These are phyloP conservation scores for Picea mariana DNA, from an alignment of 83 land plant species.

Conservation along the genomic window DNA sequence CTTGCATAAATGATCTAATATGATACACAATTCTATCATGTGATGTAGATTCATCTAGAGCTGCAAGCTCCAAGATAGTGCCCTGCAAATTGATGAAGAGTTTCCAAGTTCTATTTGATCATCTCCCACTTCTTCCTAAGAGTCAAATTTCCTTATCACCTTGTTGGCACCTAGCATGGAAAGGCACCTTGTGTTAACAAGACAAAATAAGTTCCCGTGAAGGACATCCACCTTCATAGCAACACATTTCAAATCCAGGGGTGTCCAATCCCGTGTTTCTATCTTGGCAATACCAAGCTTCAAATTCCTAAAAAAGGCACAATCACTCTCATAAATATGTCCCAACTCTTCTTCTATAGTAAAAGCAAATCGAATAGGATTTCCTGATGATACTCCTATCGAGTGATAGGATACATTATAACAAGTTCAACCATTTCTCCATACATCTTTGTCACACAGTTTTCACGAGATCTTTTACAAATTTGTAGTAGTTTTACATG, in stretches of 20 bases:
- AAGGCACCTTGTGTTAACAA: conserved; percentile 14
- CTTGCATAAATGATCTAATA: too few relatives aligned
- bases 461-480: conserved; percentile 31
- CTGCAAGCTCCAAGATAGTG: conserved; percentile 25
- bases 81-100: conserved; percentile 15
- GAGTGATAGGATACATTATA: conserved; percentile 32
- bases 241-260: conserved; percentile 28
- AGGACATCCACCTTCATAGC: conserved; percentile 26
- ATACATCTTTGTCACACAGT: conserved; percentile 35
- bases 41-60: conserved; percentile 6
- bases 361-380: conserved; percentile 11
- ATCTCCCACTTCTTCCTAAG: conserved; percentile 16
- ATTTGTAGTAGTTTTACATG: conserved; percentile 25
- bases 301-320: conserved; percentile 29
- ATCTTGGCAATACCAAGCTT: conserved; percentile 37
- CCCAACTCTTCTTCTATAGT: conserved; percentile 18
- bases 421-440: conserved; percentile 32
- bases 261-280: conserved; percentile 34
- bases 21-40: background rate
- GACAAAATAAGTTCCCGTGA: conserved; percentile 17
- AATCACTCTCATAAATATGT: conserved; percentile 18
- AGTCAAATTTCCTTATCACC: too few relatives aligned
- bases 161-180: background rate
- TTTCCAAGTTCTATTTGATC: conserved; percentile 15
- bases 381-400: conserved; percentile 5